Conservation (phyloP, 2,329 filamentous ascomycete species). For the Akanthomyces uredinophilus region DNA sequence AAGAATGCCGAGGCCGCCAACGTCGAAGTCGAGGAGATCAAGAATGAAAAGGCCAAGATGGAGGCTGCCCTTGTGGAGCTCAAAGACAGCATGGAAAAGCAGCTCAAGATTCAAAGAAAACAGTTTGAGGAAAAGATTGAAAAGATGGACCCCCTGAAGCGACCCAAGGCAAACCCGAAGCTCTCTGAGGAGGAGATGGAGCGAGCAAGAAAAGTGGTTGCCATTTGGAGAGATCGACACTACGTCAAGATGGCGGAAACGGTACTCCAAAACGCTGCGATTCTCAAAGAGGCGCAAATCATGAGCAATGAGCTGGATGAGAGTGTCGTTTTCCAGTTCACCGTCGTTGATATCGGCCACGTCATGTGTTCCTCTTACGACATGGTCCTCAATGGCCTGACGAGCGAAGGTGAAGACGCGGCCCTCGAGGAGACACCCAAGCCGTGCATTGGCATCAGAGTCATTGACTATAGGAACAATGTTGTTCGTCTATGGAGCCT, state of each 20-base stretch:
- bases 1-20: conserved; percentile 69
- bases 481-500: conserved; percentile 93
- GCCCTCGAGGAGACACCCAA: conserved; percentile 77
- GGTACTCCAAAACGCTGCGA: conserved; percentile 79
- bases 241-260: conserved; percentile 93
- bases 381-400: conserved; percentile 86
- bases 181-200: conserved; percentile 68
- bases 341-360: conserved; percentile 83
- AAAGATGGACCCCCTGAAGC: conserved; percentile 62
- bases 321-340: conserved; percentile 89
- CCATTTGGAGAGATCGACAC: conserved; percentile 76
- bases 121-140: conserved; percentile 81
- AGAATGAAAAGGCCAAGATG: conserved; percentile 78
- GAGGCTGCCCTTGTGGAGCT: conserved; percentile 71
- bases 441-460: conserved; percentile 83
- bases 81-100: conserved; percentile 84
- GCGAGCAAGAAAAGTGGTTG: conserved; percentile 60
- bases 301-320: conserved; percentile 97
- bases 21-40: conserved; percentile 77
- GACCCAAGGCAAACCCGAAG: conserved; percentile 54
- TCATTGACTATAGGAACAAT: conserved; percentile 82
- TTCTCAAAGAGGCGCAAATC: conserved; percentile 91
- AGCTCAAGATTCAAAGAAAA: conserved; percentile 77
- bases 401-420: conserved; percentile 76
- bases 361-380: conserved; percentile 91